Percentiles rank a stretch among this genome's conserved stretches.
phyloP scores from a whole-genome alignment of 2,329 filamentous ascomycete genomes.

The Aspergillus pseudotamarii region DNA sequence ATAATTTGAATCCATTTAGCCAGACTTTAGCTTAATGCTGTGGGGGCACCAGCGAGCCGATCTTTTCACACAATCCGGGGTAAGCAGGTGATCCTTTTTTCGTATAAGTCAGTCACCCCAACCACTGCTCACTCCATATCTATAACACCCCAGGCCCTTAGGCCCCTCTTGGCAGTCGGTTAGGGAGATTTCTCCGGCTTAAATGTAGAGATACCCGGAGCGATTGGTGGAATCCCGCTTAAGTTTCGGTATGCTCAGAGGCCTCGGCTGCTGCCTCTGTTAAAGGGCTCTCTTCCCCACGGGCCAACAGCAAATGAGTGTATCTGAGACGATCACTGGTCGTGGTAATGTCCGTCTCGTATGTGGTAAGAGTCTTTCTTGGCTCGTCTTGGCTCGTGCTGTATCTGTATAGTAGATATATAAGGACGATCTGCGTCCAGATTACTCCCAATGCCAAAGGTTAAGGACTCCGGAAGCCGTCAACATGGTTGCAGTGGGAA shows the following conservation, averaged over 20 bases:
- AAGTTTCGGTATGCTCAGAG: neutral
- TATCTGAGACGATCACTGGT: too few species aligned
- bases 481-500: slow-evolving; percentile 24
- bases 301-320: neutral
- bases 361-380: neutral
- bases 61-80: neutral
- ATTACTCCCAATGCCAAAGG: neutral
- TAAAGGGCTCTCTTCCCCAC: neutral
- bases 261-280: neutral
- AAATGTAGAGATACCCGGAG: neutral
- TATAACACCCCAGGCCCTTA: neutral
- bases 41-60: neutral
- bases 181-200: neutral
- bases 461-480: neutral
- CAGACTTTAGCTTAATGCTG: neutral
- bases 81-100: neutral
- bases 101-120: neutral
- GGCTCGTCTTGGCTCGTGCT: neutral
- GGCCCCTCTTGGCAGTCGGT: neutral
- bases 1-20: neutral
- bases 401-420: neutral
- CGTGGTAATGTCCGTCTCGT: neutral
- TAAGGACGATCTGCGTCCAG: neutral
- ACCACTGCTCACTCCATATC: neutral
- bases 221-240: neutral